Conservation (phyloP, 2,329 filamentous ascomycete species). For the Cladophialophora immunda region DNA sequence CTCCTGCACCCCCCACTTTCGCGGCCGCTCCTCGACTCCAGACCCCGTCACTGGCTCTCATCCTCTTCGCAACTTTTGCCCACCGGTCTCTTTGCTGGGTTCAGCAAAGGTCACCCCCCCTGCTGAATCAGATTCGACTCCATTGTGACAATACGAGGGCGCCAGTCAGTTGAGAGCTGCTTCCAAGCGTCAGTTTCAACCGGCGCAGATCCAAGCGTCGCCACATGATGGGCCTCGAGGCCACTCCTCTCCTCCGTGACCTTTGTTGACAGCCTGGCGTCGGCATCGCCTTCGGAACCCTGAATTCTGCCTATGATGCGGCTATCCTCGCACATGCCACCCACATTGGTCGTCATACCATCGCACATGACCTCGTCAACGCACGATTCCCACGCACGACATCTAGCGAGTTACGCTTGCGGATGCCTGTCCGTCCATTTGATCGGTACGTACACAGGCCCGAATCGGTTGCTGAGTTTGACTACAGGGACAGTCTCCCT, state of each 20-base stretch:
- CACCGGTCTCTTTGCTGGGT: slow-evolving; percentile 3
- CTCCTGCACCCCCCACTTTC: slow-evolving; percentile 8
- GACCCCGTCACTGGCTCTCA: slow-evolving; percentile 13
- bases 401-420: slow-evolving; percentile 21
- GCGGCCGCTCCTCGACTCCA: slow-evolving; percentile 15
- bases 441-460: slow-evolving; percentile 11
- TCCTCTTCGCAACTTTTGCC: slow-evolving; percentile 11
- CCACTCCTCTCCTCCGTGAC: background rate
- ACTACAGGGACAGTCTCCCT: slow-evolving; percentile 10
- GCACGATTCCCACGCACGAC: slow-evolving; percentile 12
- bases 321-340: slow-evolving; percentile 18
- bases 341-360: slow-evolving; percentile 27
- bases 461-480: background rate
- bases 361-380: slow-evolving; percentile 26
- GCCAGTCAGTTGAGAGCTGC: slow-evolving; percentile 21
- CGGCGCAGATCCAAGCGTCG: slow-evolving; percentile 22
- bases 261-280: slow-evolving; percentile 22
- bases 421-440: slow-evolving; percentile 10
- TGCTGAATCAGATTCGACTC: slow-evolving; percentile 9
- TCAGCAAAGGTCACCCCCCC: slow-evolving; percentile 2
- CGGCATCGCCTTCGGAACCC: slow-evolving; percentile 18
- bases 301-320: slow-evolving; percentile 31
- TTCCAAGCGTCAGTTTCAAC: slow-evolving; percentile 9
- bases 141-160: slow-evolving; percentile 25
- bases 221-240: slow-evolving; percentile 13